phyloP scores from a whole-genome alignment of 192 early-diverging fungal species.

The Kappamyces sp. region DNA sequence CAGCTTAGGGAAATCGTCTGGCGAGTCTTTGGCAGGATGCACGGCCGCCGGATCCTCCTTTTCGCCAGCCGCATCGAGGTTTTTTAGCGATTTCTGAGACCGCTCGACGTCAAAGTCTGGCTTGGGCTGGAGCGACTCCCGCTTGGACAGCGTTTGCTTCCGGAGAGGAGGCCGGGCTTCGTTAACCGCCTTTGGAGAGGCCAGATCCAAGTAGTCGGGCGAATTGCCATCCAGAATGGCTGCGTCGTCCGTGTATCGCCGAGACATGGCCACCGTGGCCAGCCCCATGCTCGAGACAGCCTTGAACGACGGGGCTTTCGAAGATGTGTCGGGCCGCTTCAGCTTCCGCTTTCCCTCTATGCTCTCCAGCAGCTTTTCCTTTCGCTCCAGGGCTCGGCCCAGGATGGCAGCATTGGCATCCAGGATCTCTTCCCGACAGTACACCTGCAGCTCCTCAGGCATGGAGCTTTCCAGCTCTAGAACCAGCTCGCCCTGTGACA shows the following conservation, averaged over 20 bases:
- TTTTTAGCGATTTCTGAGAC: not conserved
- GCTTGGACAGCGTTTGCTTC: slow-evolving; percentile 2
- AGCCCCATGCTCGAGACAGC: not conserved
- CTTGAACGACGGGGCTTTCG: not conserved
- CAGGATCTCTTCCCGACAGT: slow-evolving; percentile 23
- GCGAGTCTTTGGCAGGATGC: too few relatives aligned
- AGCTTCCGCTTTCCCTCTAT: slow-evolving; percentile 34
- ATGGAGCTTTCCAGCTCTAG: slow-evolving; percentile 38
- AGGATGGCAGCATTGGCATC: slow-evolving; percentile 29
- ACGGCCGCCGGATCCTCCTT: not conserved
- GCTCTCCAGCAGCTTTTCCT: slow-evolving; percentile 40
- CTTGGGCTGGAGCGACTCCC: not conserved
- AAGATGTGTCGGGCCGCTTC: slow-evolving; percentile 9
- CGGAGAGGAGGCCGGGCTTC: slow-evolving; percentile 31
- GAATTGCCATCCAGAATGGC: slow-evolving; percentile 10
- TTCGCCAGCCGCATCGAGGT: slow-evolving; percentile 10
- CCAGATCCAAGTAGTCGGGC: slow-evolving; percentile 49
- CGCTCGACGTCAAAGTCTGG: not conserved
- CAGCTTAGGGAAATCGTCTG: too few relatives aligned
- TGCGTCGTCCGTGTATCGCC: slow-evolving; percentile 9
- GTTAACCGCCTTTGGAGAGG: slow-evolving; percentile 23
- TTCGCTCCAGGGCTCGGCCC: slow-evolving; percentile 23
- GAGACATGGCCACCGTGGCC: not conserved
- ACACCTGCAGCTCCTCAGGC: slow-evolving; percentile 43
- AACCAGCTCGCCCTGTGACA: slow-evolving; percentile 49